Conservation (phyloP, 306 rosid genomes). For the Acmispon strigosus region DNA sequence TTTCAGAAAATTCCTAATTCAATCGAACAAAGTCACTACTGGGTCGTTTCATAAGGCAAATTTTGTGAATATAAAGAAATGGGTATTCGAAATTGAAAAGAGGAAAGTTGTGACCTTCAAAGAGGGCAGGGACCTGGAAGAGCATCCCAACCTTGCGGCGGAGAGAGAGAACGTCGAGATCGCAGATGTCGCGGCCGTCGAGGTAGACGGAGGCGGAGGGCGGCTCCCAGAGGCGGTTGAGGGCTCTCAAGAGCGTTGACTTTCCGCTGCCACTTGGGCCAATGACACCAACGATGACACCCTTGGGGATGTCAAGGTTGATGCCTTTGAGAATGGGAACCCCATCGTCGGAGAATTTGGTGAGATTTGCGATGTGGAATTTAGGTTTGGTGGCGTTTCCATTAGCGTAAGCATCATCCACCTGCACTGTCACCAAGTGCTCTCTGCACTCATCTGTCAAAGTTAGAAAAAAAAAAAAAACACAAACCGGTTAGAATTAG, state of each 20-base stretch:
- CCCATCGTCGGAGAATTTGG: conserved; percentile 44
- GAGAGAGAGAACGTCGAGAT: conserved; percentile 68
- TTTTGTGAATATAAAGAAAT: neutral
- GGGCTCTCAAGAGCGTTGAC: conserved; percentile 67
- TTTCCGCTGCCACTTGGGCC: conserved; percentile 99
- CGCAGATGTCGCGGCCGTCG: conserved; percentile 52
- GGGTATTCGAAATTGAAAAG: neutral
- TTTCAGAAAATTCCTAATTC: neutral
- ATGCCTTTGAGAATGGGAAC: conserved; percentile 50
- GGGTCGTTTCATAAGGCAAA: neutral
- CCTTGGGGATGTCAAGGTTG: conserved; percentile 54
- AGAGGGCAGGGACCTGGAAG: conserved; percentile 89
- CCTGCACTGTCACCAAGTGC: conserved; percentile 45
- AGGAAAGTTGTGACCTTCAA: conserved; percentile 41
- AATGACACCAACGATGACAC: conserved; percentile 59
- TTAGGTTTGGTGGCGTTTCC: conserved; percentile 17
- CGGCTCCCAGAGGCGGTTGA: conserved; percentile 95
- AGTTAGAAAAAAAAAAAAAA: neutral
- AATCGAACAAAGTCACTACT: neutral
- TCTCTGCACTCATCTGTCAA: conserved; percentile 34
- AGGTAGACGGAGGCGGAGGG: conserved; percentile 53
- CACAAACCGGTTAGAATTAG: neutral
- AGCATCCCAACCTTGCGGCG: conserved; percentile 95
- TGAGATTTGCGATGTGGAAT: conserved; percentile 50
- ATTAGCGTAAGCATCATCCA: conserved; percentile 7